phyloP scores from a whole-genome alignment of 2,329 filamentous ascomycete species.

The Xylariales sp. region DNA sequence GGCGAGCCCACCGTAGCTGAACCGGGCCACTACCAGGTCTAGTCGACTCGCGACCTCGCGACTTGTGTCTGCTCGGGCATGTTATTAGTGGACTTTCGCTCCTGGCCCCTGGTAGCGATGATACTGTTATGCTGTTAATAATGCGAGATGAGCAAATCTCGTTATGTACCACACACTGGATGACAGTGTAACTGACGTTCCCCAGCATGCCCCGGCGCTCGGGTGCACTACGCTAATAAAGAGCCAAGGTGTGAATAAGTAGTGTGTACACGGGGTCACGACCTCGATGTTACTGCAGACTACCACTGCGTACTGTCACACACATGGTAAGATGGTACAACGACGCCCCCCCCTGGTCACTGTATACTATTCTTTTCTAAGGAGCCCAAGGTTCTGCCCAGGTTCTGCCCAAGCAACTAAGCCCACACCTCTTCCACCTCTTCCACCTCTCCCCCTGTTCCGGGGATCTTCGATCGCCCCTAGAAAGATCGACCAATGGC shows the following conservation, averaged over 20 bases:
- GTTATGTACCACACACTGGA: constrained; percentile 43
- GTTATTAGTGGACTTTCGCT: constrained; percentile 5
- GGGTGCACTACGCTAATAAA: constrained; percentile 23
- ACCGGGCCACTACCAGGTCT: background rate
- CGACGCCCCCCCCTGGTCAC: constrained; percentile 16
- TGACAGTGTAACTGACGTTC: constrained; percentile 40
- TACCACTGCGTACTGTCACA: constrained; percentile 16
- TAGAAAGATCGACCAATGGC: constrained; percentile 37
- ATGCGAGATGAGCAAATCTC: constrained; percentile 47
- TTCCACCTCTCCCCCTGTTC: constrained; percentile 24
- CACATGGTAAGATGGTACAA: constrained; percentile 25
- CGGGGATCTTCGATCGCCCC: constrained; percentile 33
- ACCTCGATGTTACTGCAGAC: constrained; percentile 28
- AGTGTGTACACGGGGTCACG: constrained; percentile 20
- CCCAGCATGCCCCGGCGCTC: constrained; percentile 35
- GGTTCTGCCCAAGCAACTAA: constrained; percentile 1
- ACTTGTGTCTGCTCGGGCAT: background rate
- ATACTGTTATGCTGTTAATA: constrained; percentile 35
- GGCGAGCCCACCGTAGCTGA: constrained; percentile 10
- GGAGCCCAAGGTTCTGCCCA: no score
- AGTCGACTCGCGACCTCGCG: no score
- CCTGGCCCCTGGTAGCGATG: constrained; percentile 15
- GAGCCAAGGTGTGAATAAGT: constrained; percentile 27
- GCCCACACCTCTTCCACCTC: background rate
- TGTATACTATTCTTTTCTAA: background rate